Evolutionary conservation across 345 rosid species (phyloP).

Genomic region (Arabis hirsuta): DNA sequence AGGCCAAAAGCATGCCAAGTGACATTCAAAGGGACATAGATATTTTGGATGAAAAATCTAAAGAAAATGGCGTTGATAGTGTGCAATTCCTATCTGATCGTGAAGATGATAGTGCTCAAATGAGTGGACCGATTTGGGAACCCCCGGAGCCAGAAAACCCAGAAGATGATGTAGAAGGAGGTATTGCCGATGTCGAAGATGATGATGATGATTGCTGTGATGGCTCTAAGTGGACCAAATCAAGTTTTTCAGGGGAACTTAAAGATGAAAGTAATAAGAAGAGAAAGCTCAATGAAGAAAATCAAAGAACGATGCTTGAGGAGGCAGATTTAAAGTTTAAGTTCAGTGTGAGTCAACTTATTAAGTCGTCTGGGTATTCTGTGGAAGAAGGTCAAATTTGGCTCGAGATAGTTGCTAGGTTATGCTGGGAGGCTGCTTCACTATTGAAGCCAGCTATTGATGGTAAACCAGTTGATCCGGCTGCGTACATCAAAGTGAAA

Average conservation of each 20-base stretch:
- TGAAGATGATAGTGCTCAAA: conserved; percentile 45
- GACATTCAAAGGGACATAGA: conserved; percentile 51
- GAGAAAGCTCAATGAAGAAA: conserved; percentile 61
- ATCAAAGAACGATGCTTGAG: conserved; percentile 57
- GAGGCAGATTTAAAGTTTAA: conserved; percentile 77
- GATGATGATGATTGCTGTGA: conserved; percentile 76
- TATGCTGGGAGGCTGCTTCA: conserved; percentile 94
- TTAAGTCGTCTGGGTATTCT: conserved; percentile 57
- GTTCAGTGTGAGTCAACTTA: conserved; percentile 61
- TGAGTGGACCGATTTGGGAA: conserved; percentile 64
- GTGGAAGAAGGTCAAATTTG: conserved; percentile 59
- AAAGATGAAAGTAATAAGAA: conserved; percentile 51
- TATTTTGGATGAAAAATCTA: conserved; percentile 47
- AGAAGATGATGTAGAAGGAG: conserved; percentile 60
- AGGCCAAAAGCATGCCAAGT: conserved; percentile 43
- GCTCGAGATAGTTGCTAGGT: conserved; percentile 67
- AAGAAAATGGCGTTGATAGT: conserved; percentile 38
- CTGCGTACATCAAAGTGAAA: conserved; percentile 79
- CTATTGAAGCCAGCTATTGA: conserved; percentile 66
- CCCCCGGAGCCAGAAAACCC: conserved; percentile 84
- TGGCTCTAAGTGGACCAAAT: conserved; percentile 65
- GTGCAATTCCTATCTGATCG: conserved; percentile 39
- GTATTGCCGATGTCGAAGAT: conserved; percentile 61
- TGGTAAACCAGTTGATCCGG: conserved; percentile 63
- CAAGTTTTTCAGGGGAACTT: conserved; percentile 56